Conservation (phyloP, 1,139 yeast genomes). For the Casaregolazyma lundiana region DNA sequence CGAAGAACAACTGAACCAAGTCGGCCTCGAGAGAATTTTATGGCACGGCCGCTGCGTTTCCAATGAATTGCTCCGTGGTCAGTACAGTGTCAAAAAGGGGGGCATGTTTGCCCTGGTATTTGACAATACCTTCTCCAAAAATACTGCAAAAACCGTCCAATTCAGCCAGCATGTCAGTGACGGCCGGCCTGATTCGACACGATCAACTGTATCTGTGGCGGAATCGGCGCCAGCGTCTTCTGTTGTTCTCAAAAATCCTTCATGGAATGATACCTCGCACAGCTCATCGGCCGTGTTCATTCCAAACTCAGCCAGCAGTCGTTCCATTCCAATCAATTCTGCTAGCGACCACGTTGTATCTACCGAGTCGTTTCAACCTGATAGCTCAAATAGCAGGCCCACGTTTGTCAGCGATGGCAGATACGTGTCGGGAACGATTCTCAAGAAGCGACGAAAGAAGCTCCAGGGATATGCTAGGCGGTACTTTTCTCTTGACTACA, state of each 20-base stretch:
- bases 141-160: slow-evolving; percentile 72
- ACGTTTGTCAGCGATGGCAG: slow-evolving; percentile 27
- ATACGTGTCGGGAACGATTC: slow-evolving; percentile 60
- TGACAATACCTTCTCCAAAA: slow-evolving; percentile 88
- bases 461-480: slow-evolving; percentile 85
- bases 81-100: slow-evolving; percentile 45
- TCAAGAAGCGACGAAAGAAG: slow-evolving; percentile 75
- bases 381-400: slow-evolving; percentile 10
- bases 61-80: slow-evolving; percentile 46
- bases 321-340: not conserved
- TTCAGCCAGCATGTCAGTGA: slow-evolving; percentile 50
- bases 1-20: slow-evolving; percentile 30
- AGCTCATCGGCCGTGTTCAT: not conserved
- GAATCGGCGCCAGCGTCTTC: not conserved
- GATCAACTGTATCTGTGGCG: slow-evolving; percentile 1
- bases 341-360: slow-evolving; percentile 6
- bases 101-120: slow-evolving; percentile 83
- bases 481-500: slow-evolving; percentile 75
- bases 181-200: slow-evolving; percentile 1
- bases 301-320: not conserved
- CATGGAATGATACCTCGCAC: too few species aligned
- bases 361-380: slow-evolving; percentile 9
- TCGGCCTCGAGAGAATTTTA: slow-evolving; percentile 33
- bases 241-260: not conserved
- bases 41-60: slow-evolving; percentile 36